phyloP scores from a whole-genome alignment of 2,329 filamentous ascomycete genomes.

The Neonectria coccinea region DNA sequence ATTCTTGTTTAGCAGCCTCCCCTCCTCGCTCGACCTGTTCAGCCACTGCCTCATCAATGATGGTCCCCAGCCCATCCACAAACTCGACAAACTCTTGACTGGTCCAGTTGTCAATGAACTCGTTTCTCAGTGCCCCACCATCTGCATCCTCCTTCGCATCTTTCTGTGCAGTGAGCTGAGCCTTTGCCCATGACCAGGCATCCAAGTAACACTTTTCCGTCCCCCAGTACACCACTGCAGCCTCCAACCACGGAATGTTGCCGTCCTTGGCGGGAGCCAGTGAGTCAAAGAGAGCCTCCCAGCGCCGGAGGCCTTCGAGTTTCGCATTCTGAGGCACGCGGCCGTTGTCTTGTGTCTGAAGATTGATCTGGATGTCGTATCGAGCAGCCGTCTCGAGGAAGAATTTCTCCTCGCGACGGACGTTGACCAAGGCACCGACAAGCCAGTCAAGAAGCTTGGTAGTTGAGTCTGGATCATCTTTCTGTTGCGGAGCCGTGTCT shows the following conservation, averaged over 20 bases:
- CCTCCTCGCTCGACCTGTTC: slow-evolving; percentile 52
- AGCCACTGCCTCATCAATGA: slow-evolving; percentile 66
- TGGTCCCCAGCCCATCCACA: slow-evolving; percentile 64
- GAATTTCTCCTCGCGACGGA: slow-evolving; percentile 74
- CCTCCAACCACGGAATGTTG: slow-evolving; percentile 68
- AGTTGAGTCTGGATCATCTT: slow-evolving; percentile 51
- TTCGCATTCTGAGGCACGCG: slow-evolving; percentile 48
- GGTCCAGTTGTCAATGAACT: slow-evolving; percentile 78
- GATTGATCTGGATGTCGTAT: slow-evolving; percentile 67
- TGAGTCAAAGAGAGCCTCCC: slow-evolving; percentile 64
- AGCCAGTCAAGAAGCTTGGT: slow-evolving; percentile 72
- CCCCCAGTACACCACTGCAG: slow-evolving; percentile 80
- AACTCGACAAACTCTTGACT: slow-evolving; percentile 70
- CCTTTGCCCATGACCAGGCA: slow-evolving; percentile 66
- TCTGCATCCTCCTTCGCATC: slow-evolving; percentile 63
- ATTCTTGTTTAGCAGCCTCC: slow-evolving; percentile 44
- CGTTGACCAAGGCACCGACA: slow-evolving; percentile 73
- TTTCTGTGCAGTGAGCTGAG: slow-evolving; percentile 47
- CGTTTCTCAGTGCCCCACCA: slow-evolving; percentile 71
- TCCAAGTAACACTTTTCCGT: slow-evolving; percentile 75
- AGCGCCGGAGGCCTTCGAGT: slow-evolving; percentile 54
- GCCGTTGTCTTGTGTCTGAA: slow-evolving; percentile 41
- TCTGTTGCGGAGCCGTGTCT: slow-evolving; percentile 29
- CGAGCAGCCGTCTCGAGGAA: slow-evolving; percentile 73
- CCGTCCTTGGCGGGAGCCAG: slow-evolving; percentile 59